Percentiles rank a stretch among this genome's conserved stretches.
Conservation (phyloP, 1,139 yeast species). For the Pichia sp. region DNA sequence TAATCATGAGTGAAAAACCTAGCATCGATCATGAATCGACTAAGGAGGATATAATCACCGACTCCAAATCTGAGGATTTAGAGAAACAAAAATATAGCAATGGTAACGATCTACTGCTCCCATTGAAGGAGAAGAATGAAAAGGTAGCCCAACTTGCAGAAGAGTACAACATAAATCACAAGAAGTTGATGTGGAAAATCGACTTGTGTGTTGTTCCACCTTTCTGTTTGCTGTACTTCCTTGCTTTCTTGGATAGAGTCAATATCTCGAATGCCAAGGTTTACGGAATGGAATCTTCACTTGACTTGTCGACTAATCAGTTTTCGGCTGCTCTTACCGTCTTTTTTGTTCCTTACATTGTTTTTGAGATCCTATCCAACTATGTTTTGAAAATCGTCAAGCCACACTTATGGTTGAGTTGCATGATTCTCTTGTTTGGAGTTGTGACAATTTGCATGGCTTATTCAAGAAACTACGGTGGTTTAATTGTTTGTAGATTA, state of each 20-base stretch:
- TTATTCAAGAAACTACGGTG: constrained; percentile 53
- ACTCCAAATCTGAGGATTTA: constrained; percentile 1
- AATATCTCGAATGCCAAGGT: constrained; percentile 72
- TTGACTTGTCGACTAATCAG: constrained; percentile 52
- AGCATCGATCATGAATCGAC: constrained; percentile 1
- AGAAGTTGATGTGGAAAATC: constrained; percentile 54
- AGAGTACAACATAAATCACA: constrained; percentile 41
- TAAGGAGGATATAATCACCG: neutral
- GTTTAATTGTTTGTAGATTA: constrained; percentile 56
- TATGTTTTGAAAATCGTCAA: constrained; percentile 53
- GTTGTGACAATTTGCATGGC: constrained; percentile 63
- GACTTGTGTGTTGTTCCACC: constrained; percentile 68
- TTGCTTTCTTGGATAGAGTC: constrained; percentile 69
- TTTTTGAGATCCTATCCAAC: constrained; percentile 68
- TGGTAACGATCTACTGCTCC: constrained; percentile 15
- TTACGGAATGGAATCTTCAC: constrained; percentile 55
- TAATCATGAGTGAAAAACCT: constrained; percentile 8
- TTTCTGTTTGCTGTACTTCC: constrained; percentile 61
- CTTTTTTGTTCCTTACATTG: constrained; percentile 68
- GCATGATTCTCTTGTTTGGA: constrained; percentile 56
- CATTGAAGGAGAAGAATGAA: constrained; percentile 24
- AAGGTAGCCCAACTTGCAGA: constrained; percentile 38
- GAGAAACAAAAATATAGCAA: neutral
- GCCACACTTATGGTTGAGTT: constrained; percentile 64
- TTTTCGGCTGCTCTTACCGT: constrained; percentile 62